Evolutionary conservation across 805 yeast genomes (phyloP).

Genomic region (Cyberlindnera euphorbiae): DNA sequence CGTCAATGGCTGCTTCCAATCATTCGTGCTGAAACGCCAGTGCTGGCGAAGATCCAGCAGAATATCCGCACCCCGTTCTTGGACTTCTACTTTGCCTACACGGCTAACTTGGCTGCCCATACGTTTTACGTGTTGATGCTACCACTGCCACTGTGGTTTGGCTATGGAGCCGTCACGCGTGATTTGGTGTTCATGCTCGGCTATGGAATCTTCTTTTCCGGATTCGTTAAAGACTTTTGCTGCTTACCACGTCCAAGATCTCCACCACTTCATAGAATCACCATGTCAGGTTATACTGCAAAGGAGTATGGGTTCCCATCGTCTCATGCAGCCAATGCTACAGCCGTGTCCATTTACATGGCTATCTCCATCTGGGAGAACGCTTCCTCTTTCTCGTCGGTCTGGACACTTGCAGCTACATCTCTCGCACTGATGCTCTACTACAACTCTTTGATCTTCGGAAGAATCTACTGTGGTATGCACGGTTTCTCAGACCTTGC

Average conservation of each 20-base stretch:
- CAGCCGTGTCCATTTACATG: conserved; percentile 64
- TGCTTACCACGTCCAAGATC: conserved; percentile 91
- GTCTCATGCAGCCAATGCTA: conserved; percentile 92
- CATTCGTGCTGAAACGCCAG: conserved; percentile 60
- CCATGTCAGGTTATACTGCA: conserved; percentile 86
- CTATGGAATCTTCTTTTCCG: conserved; percentile 59
- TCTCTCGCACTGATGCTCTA: conserved; percentile 36
- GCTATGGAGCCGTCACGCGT: conserved; percentile 50
- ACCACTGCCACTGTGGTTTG: conserved; percentile 84
- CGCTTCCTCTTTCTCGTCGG: conserved; percentile 7
- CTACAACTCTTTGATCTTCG: conserved; percentile 61
- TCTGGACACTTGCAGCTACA: conserved; percentile 11
- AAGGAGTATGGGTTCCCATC: conserved; percentile 94
- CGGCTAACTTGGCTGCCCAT: conserved; percentile 89
- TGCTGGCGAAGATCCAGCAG: conserved; percentile 54
- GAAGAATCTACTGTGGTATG: conserved; percentile 95
- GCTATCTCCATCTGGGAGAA: conserved; percentile 20
- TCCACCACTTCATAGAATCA: conserved; percentile 87
- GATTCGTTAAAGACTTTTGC: conserved; percentile 73
- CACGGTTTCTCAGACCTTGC: conserved; percentile 82
- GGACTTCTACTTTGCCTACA: conserved; percentile 78
- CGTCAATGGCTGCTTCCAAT: conserved; percentile 51
- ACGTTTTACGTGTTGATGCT: conserved; percentile 88
- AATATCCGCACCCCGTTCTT: conserved; percentile 41
- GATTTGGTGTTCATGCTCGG: conserved; percentile 67